Conservation (phyloP, 2,329 filamentous ascomycete genomes). For the Dendrostoma leiphaemia region DNA sequence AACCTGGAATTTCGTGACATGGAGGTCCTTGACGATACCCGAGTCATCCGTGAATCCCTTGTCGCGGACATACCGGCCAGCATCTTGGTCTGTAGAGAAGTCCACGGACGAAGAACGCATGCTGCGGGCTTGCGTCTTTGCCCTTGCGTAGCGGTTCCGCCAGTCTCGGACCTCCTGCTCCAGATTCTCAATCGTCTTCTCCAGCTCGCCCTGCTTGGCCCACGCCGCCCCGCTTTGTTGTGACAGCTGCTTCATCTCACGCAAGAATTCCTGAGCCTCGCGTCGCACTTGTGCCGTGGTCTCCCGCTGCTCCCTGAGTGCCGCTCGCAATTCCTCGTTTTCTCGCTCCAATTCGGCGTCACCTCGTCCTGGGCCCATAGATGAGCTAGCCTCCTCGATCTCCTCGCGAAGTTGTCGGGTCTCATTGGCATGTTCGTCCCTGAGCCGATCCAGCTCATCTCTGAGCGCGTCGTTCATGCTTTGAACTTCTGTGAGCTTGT, state of each 20-base stretch:
- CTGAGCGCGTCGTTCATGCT: constrained; percentile 77
- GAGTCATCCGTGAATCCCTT: constrained; percentile 66
- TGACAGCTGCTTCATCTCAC: constrained; percentile 86
- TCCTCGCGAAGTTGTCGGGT: constrained; percentile 63
- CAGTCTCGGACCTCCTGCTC: constrained; percentile 85
- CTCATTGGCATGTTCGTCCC: constrained; percentile 63
- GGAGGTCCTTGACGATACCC: constrained; percentile 84
- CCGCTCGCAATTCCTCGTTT: constrained; percentile 65
- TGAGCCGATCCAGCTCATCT: constrained; percentile 72
- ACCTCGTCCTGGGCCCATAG: constrained; percentile 23
- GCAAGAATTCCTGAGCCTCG: constrained; percentile 78
- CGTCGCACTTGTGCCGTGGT: constrained; percentile 83
- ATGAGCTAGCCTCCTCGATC: constrained; percentile 52
- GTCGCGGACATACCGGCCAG: constrained; percentile 64
- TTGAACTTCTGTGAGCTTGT: constrained; percentile 71
- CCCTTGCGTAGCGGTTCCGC: constrained; percentile 83
- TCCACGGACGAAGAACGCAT: constrained; percentile 80
- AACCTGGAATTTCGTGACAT: constrained; percentile 93
- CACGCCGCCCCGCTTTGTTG: constrained; percentile 75
- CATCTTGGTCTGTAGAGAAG: constrained; percentile 66
- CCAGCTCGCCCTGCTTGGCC: constrained; percentile 78
- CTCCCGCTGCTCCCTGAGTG: constrained; percentile 71
- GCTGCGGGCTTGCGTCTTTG: constrained; percentile 82
- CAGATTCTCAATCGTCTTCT: constrained; percentile 70
- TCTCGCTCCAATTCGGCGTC: constrained; percentile 61